phyloP scores from a whole-genome alignment of 1,284 basidiomycete genomes.

The Porogramme epimiltina region DNA sequence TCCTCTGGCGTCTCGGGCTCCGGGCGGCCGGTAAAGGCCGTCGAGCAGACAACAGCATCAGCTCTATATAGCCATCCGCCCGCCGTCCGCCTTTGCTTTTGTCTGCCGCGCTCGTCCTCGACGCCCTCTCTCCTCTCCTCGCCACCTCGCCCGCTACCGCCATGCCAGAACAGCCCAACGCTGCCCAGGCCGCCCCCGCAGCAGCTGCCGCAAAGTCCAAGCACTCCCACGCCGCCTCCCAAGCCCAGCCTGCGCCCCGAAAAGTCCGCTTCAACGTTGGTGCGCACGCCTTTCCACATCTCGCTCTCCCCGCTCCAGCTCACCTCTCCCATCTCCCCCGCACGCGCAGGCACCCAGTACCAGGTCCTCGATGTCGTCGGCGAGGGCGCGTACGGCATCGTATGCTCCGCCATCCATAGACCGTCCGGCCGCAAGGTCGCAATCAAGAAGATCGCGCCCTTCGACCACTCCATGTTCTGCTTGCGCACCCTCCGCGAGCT shows the following conservation, averaged over 20 bases:
- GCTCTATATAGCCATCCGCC: slow-evolving; percentile 20
- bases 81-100: slow-evolving; percentile 14
- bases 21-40: not conserved
- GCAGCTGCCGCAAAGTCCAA: slow-evolving; percentile 52
- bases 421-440: slow-evolving; percentile 70
- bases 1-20: not conserved
- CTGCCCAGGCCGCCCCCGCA: slow-evolving; percentile 23
- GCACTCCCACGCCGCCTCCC: slow-evolving; percentile 60
- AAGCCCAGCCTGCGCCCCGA: slow-evolving; percentile 70
- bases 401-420: slow-evolving; percentile 84
- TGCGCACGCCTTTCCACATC: slow-evolving; percentile 43
- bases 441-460: slow-evolving; percentile 84
- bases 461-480: slow-evolving; percentile 89
- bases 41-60: slow-evolving; percentile 23
- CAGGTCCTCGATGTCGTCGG: slow-evolving; percentile 91
- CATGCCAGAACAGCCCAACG: slow-evolving; percentile 31
- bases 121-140: slow-evolving; percentile 7
- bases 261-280: slow-evolving; percentile 94
- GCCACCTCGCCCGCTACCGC: slow-evolving; percentile 12
- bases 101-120: slow-evolving; percentile 1
- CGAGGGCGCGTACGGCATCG: slow-evolving; percentile 86
- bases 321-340: not conserved
- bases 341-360: slow-evolving; percentile 69
- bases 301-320: not conserved
- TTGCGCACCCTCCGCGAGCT: slow-evolving; percentile 83